Base-by-base conservation (phyloP, 108 stramenopile genomes). In the Cylindrotheca fusiformis region DNA sequence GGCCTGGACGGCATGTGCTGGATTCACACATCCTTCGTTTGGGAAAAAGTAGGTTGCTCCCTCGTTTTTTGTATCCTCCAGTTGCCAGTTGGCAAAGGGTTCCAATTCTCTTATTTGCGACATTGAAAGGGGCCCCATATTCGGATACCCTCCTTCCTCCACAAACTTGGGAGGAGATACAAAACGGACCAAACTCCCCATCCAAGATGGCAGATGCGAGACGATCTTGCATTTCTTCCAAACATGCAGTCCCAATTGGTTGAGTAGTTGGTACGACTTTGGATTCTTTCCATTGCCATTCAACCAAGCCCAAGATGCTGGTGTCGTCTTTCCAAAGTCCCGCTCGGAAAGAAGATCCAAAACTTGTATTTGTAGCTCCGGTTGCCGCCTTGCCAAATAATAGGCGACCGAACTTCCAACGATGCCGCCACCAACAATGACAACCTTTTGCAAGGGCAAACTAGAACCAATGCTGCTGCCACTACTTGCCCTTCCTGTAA, bases 361-460 rank as follows among this genome's bases (percentile, higher is more conserved):
- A 12, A 82, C 71, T n/a, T 69, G 78, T n/a, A 80, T 68, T 27
- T 64, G 54, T 22, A 46, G 41, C 20, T 69, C 78, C 22, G 66
- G 77, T 23, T 27, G 45, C 31, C 58, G 55, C 29, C 32, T 32
- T 3, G 71, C 59, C 29, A 88, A 52, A 19, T 80, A 82, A 41
- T 75, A 91, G 24, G 91, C 92, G 24, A 84, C 68, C 20, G 83
- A 79, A 19, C 77, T 80, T 21, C 92, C 94, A 48, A 91, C 81
- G 28, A 97, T 86, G 50, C 96, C 94, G 1, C 83, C 94, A 20
- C 94, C 96, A 31, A 96, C 69, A 6, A 93, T 65, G 23, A 91
- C 80, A 33, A 87, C 75, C 46, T 77, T 69, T n/a, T 58, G 32
- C 2, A 36, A n/a, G 2, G 57, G 33, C 12, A 21, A 21, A 17